A percentile compares a stretch with the other conserved stretches of the same genome.
phyloP scores from a whole-genome alignment of 495 filamentous ascomycete species.

The Tuber aestivum region DNA sequence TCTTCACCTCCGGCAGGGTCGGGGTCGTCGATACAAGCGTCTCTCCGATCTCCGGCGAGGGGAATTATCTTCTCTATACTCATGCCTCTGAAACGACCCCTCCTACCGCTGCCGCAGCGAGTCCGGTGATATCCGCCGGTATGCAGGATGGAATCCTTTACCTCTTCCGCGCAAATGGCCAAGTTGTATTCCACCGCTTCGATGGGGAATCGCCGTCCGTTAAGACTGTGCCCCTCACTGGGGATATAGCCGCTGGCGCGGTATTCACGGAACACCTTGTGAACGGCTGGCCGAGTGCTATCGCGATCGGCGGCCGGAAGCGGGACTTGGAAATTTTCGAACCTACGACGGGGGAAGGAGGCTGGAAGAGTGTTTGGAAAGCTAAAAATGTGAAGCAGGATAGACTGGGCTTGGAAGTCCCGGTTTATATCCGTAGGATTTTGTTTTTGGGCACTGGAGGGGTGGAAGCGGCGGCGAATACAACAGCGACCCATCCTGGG shows the following conservation, averaged over 20 bases:
- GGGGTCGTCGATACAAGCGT: background rate
- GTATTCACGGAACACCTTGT: constrained; percentile 9
- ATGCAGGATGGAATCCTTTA: background rate
- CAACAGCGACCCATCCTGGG: background rate
- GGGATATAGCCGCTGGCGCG: constrained; percentile 20
- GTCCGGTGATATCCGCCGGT: background rate
- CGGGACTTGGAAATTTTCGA: constrained; percentile 36
- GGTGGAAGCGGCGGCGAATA: background rate
- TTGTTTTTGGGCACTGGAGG: constrained; percentile 23
- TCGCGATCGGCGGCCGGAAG: constrained; percentile 30
- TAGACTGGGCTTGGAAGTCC: constrained; percentile 36
- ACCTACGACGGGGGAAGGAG: constrained; percentile 13
- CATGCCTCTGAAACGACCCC: background rate
- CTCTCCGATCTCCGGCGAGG: background rate
- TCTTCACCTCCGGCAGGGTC: background rate
- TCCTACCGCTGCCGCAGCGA: background rate
- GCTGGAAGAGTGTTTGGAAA: constrained; percentile 33
- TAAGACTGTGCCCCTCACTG: constrained; percentile 1
- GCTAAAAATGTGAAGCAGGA: constrained; percentile 36
- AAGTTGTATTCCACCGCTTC: background rate
- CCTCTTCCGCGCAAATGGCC: background rate
- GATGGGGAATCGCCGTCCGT: background rate
- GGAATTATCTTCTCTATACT: background rate
- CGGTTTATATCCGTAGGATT: constrained; percentile 29
- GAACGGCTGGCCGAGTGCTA: constrained; percentile 15